These are phyloP conservation scores for Tardiomyces depauwii DNA, from an alignment of 1,139 yeast species.

Conservation along the genomic window DNA sequence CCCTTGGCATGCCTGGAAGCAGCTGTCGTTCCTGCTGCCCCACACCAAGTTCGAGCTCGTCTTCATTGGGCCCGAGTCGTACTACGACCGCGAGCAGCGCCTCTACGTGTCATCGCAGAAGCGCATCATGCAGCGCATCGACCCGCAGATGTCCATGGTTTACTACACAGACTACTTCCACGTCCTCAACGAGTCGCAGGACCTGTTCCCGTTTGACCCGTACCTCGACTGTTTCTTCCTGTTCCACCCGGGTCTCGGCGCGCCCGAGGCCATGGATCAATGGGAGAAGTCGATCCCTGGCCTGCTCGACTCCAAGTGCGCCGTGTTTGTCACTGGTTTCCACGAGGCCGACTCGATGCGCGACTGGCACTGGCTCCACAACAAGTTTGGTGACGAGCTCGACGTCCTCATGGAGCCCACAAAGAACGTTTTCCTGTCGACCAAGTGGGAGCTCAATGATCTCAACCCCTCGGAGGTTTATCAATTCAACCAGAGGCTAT, in stretches of 20 bases:
- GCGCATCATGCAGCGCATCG: slow-evolving; percentile 64
- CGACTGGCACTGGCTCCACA: slow-evolving; percentile 62
- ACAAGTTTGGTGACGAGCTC: slow-evolving; percentile 59
- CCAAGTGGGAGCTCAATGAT: slow-evolving; percentile 92
- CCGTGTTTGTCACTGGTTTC: slow-evolving; percentile 82
- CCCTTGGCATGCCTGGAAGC: slow-evolving; percentile 96
- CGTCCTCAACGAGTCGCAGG: slow-evolving; percentile 80
- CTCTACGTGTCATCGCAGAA: slow-evolving; percentile 41
- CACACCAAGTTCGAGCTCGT: slow-evolving; percentile 73
- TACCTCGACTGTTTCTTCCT: slow-evolving; percentile 84
- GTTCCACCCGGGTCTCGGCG: slow-evolving; percentile 91
- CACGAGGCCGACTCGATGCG: slow-evolving; percentile 59
- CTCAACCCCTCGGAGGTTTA: slow-evolving; percentile 84
- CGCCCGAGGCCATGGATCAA: slow-evolving; percentile 65
- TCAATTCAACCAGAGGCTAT: slow-evolving; percentile 80
- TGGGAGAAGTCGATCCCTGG: slow-evolving; percentile 84
- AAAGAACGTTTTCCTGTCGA: slow-evolving; percentile 65
- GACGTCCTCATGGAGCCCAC: slow-evolving; percentile 73
- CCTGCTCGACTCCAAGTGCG: slow-evolving; percentile 83
- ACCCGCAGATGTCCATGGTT: slow-evolving; percentile 61
- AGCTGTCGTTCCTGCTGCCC: slow-evolving; percentile 78
- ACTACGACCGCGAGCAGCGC: slow-evolving; percentile 54
- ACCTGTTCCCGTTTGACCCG: slow-evolving; percentile 96
- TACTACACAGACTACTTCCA: slow-evolving; percentile 89
- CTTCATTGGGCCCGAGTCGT: slow-evolving; percentile 88